Base-by-base conservation (phyloP, 495 filamentous ascomycete genomes). In the Hypoxylon crocopeplum region DNA sequence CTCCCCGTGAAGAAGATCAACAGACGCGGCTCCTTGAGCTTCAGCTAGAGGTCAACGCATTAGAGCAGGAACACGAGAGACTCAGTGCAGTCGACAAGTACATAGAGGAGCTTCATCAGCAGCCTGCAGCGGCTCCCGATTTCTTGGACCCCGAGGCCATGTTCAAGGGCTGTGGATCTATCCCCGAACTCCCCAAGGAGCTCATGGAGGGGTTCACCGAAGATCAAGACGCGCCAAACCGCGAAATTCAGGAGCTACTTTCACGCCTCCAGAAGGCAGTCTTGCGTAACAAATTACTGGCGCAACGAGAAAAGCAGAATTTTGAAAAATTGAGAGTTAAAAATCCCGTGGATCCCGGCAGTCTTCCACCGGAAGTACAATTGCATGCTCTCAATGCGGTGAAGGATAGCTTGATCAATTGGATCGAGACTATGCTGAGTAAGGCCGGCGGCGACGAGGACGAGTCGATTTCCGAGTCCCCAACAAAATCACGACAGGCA, bases 391-490 rank as follows among this genome's bases (percentile, higher is more conserved):
- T 79, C 30, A 75, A 72, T 17, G 66, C 60, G n/a, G 84, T 85
- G 2, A 77, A 88, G 19, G 80, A 84, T 63, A 86, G 85, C 42
- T 72, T 91, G 48, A 86, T 90, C 32, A 78, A 79, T 59, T 91
- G 88, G 88, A 87, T 91, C 17, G 87, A 91, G 67, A 75, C 78
- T 10, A 87, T 88, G 55, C 72, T 91, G 6, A 75, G 77, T 22
- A 82, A 77, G 47, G 83, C 82, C 0, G 74, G 71, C 13, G 75
- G 75, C 40, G 74, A 67, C 7, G 68, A 71, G 34, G 70, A 78
- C 24, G 73, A 78, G 40, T 72, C 77, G 19, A 56, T 56, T 59
- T 67, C 69, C 36, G 75, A 74, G 47, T 75, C 72, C 2, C 70
- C 75, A 42, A 72, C 63, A 34, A 76, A 74, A 21, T 65, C 59